Conservation (phyloP, 2,329 filamentous ascomycete species). For the Aspergillus novofumigatus region DNA sequence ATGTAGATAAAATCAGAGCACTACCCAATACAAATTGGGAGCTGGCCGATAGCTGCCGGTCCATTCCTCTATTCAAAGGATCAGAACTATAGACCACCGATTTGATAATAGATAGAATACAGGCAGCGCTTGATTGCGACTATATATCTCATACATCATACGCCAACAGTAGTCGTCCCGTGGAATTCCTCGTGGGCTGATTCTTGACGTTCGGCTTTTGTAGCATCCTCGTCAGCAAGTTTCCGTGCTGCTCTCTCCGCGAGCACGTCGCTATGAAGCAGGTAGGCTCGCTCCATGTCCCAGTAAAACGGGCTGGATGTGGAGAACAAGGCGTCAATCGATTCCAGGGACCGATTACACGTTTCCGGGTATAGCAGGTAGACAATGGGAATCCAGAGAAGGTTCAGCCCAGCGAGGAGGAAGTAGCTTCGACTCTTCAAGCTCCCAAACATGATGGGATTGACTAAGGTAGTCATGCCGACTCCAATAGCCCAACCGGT, state of each 20-base stretch:
- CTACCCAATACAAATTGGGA: too few species aligned
- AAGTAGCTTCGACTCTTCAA: constrained; percentile 49
- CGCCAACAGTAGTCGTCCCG: not conserved
- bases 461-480: constrained; percentile 52
- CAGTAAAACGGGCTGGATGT: constrained; percentile 43
- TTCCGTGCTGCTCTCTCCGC: not conserved
- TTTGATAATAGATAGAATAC: not conserved
- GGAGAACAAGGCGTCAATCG: constrained; percentile 49
- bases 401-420: constrained; percentile 50
- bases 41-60: too few species aligned
- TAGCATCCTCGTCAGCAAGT: not conserved
- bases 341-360: constrained; percentile 47
- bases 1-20: too few species aligned
- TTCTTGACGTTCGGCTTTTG: not conserved
- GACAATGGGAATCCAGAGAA: constrained; percentile 49
- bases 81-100: not conserved
- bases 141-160: not conserved
- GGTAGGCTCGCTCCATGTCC: constrained; percentile 44
- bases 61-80: too few species aligned
- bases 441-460: constrained; percentile 48
- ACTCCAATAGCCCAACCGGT: constrained; percentile 57
- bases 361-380: constrained; percentile 55
- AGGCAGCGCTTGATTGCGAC: too few species aligned
- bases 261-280: constrained; percentile 28
- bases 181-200: not conserved